Conservation (phyloP, 257 asterid genomes). For the Galeopsis tetrahit region DNA sequence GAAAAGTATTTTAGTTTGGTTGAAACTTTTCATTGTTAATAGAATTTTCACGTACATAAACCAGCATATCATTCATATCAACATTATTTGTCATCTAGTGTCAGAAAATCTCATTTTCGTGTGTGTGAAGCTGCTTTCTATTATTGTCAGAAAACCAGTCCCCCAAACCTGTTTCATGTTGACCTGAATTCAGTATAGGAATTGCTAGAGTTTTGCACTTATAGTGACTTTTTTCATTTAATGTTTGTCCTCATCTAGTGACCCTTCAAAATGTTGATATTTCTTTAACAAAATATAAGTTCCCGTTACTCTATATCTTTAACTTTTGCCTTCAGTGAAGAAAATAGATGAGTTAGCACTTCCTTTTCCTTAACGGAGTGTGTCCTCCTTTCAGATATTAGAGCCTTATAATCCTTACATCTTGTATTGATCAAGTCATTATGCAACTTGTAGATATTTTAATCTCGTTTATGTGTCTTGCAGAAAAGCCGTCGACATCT, state of each 20-base stretch:
- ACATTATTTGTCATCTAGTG: background rate
- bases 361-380: background rate
- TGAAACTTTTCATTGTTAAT: background rate
- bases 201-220: background rate
- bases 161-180: too few species aligned
- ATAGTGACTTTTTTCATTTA: background rate
- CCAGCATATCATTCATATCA: background rate
- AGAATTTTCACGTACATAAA: background rate
- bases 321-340: background rate
- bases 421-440: background rate
- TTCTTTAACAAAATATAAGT: background rate
- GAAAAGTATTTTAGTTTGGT: too few species aligned
- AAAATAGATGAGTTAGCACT: background rate
- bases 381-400: background rate
- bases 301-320: background rate
- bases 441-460: background rate
- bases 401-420: too few species aligned
- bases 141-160: too few species aligned
- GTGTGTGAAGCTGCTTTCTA: too few species aligned
- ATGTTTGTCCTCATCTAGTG: background rate
- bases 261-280: background rate
- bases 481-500: conserved; percentile 56
- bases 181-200: too few species aligned
- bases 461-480: conserved; percentile 7
- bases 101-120: background rate